phyloP scores from a whole-genome alignment of 2,329 filamentous ascomycete genomes.

The Xylaria multiplex region DNA sequence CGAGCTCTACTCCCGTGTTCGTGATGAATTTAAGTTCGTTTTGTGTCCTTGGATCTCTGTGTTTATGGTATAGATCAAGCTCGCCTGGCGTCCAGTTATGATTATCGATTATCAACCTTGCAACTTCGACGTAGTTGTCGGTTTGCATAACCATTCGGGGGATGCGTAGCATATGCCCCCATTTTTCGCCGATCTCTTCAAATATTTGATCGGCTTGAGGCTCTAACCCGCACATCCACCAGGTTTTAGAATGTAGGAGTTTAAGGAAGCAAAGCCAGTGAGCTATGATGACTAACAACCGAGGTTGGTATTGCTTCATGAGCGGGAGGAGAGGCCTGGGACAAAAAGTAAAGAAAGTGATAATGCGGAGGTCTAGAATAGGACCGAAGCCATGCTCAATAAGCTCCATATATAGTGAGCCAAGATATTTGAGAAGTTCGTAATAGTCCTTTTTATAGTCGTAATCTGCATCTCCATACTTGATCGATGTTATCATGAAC shows the following conservation, averaged over 20 bases:
- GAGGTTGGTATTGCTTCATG: constrained; percentile 54
- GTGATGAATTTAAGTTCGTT: constrained; percentile 39
- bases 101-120: constrained; percentile 57
- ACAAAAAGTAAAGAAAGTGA: constrained; percentile 64
- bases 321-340: constrained; percentile 57
- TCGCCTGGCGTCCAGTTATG: constrained; percentile 53
- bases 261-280: constrained; percentile 64
- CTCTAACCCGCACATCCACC: constrained; percentile 63
- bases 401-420: constrained; percentile 63
- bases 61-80: constrained; percentile 40
- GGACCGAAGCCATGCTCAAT: constrained; percentile 54
- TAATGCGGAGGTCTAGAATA: constrained; percentile 60
- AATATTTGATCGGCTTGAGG: constrained; percentile 59
- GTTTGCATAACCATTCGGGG: constrained; percentile 53
- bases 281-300: constrained; percentile 62
- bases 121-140: constrained; percentile 51
- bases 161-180: constrained; percentile 54
- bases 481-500: constrained; percentile 60
- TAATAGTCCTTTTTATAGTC: constrained; percentile 56
- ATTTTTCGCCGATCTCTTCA: constrained; percentile 53
- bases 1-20: constrained; percentile 38
- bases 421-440: constrained; percentile 59
- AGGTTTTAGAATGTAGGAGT: constrained; percentile 51
- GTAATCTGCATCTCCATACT: constrained; percentile 55
- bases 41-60: constrained; percentile 40